Base-by-base conservation (phyloP, 768 basidiomycete genomes). In the Rhizopogon roseolus region DNA sequence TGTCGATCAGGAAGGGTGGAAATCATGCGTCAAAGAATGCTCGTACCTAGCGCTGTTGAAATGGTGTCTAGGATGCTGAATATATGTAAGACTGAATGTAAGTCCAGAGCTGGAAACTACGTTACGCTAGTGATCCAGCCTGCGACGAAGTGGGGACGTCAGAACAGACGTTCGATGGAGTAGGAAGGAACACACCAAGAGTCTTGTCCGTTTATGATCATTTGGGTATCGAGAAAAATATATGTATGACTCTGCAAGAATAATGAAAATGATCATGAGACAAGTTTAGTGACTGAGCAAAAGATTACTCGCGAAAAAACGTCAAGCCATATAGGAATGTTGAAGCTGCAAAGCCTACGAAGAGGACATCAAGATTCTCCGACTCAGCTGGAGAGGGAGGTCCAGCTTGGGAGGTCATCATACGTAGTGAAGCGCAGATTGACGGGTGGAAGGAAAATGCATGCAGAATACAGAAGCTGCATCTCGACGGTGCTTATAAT, bases 271-370 rank as follows among this genome's bases (percentile, higher is more conserved):
- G 11, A 11, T 13, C 8, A 32, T 46, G 5, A 50, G 29, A 38
- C 14, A 45, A 1, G 17, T 25, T 11, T 25, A 2, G 13, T 42
- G 14, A 36, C 5, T 25, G 8, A 19, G 4, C 2, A 29, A 19
- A 5, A 17, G 4, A 52, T 11, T 19, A 60, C 67, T 6, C 49
- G 65, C 67, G 69, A 56, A 69, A 69, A 52, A 69, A 71, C 27
- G 69, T 69, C 36, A 69, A 57, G 32, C 68, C 69, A n/a, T 69
- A 71, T 13, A 69, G 54, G 1, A 66, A 54, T 2, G 60, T 63
- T 5, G 68, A 53, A 6, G 54, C 52, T 9, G 64, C 58, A 41
- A 69, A 69, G 5, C 69, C 68, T 22, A 63, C 5, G 45, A 68
- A 69, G 37, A 69, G 49, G 17, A 58, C 52, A 22, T 56, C 49